Evolutionary conservation across 148 eudicot genomes (phyloP), one percentile per base, ranked within the genome.

Genomic region (Camellia japonica): DNA sequence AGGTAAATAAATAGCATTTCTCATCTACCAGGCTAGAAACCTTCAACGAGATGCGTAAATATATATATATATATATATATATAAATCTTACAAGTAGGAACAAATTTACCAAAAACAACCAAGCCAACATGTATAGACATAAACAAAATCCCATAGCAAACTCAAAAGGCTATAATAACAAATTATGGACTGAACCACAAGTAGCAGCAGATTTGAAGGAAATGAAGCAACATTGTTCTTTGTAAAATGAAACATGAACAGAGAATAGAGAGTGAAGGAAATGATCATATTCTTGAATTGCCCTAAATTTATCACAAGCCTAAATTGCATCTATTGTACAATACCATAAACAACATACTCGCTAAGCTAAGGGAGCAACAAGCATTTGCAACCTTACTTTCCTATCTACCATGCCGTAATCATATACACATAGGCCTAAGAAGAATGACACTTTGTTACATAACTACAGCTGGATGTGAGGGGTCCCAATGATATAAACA

Each of bases 371-470:
- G 75, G 49, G 68, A 68, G 79, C 84, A 81, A 75, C 68, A 68
- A 75, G 79, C 79, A 67, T 76, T 81, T 69, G 76, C 76, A 76
- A 69, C 71, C 76, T 49, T 55, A 23, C 59, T 60, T 46, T 63
- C 82, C 68, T 71, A 79, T 14, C 82, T 61, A 71, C 55, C 14
- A 20, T 41, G 38, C 9, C 41, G 49, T 30, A n/a, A 20, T 46
- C 42, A 44, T 30, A 68, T 76, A 75, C 73, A 68, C 9, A 70
- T 58, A 81, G 19, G 76, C 63, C 71, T 69, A 59, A 5, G n/a
- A 7, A 55, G 23, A 65, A 78, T 15, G n/a, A 23, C 67, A 58
- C 62, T 80, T 74, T 44, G 44, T 46, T 73, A 74, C 70, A 47
- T 56, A 65, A 56, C 47, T 74, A 75, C 60, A 18, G 14, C 67